These are phyloP conservation scores for Hura crepitans DNA, from an alignment of 441 rosid species.

Conservation along the genomic window DNA sequence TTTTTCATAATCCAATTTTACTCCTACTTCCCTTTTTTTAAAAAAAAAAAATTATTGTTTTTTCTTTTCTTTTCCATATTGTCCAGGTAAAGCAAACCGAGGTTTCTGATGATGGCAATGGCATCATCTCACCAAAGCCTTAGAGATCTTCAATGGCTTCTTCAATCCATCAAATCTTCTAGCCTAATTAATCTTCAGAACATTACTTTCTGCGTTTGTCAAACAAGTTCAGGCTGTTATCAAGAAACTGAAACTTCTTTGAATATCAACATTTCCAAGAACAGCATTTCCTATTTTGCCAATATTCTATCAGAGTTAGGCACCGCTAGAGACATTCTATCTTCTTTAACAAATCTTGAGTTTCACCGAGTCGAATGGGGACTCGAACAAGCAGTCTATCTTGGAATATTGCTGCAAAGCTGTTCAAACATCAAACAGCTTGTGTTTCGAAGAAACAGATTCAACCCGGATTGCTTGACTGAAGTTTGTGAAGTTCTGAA, in stretches of 20 bases:
- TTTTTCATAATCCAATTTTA: too few relatives aligned
- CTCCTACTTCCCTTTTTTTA: too few relatives aligned
- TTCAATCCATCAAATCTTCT: slow-evolving; percentile 50
- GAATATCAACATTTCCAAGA: slow-evolving; percentile 50
- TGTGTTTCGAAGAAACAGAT: slow-evolving; percentile 51
- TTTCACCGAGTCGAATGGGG: slow-evolving; percentile 67
- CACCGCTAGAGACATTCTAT: slow-evolving; percentile 36
- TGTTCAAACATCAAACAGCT: slow-evolving; percentile 58
- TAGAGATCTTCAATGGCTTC: slow-evolving; percentile 64
- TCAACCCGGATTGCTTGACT: slow-evolving; percentile 44
- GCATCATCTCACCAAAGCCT: slow-evolving; percentile 51
- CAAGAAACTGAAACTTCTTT: slow-evolving; percentile 64
- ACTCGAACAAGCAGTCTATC: slow-evolving; percentile 41
- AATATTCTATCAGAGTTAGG: slow-evolving; percentile 51
- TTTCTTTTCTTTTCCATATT: neutral
- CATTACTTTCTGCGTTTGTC: slow-evolving; percentile 58
- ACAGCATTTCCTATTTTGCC: slow-evolving; percentile 39
- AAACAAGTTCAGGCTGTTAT: slow-evolving; percentile 50
- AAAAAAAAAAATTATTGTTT: too few relatives aligned
- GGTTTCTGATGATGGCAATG: slow-evolving; percentile 31
- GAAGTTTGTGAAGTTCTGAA: slow-evolving; percentile 53
- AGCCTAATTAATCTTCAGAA: slow-evolving; percentile 48
- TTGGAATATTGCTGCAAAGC: slow-evolving; percentile 55
- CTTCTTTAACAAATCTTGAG: slow-evolving; percentile 57
- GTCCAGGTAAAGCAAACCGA: neutral